Evolutionary conservation across 192 early-diverging fungal genomes (phyloP).

Genomic region (Coemansia asiatica): DNA sequence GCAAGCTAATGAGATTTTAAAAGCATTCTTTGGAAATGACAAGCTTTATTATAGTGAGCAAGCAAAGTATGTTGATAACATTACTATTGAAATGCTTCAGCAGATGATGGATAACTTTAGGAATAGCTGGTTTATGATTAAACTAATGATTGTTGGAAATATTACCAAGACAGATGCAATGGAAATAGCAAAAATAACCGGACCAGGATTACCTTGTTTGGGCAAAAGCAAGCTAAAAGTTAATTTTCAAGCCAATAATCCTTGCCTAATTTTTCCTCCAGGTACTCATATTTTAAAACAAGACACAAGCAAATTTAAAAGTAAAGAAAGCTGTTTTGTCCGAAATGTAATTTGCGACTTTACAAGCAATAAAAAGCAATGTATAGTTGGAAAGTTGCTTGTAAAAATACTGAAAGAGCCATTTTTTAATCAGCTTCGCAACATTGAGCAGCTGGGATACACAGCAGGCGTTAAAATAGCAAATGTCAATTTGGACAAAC

Average conservation of each 20-base stretch:
- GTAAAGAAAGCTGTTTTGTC: not conserved
- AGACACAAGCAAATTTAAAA: not conserved
- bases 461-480: not conserved
- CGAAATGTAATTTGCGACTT: not conserved
- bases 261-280: not conserved
- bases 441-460: conserved; percentile 1
- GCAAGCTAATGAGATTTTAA: not conserved
- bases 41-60: not conserved
- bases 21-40: not conserved
- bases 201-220: too few species aligned
- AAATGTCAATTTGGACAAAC: not conserved
- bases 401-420: not conserved
- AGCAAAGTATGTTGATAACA: not conserved
- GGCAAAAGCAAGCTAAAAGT: too few species aligned
- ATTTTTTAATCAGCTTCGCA: not conserved
- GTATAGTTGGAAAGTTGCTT: not conserved
- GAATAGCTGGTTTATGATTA: not conserved
- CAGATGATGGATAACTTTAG: not conserved
- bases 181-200: not conserved
- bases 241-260: too few species aligned
- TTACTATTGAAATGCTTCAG: too few species aligned
- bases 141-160: not conserved
- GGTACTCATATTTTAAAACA: not conserved
- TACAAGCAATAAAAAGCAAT: not conserved
- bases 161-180: not conserved